A percentile compares a stretch with the other conserved stretches of the same genome.
Evolutionary conservation across 306 rosid genomes (phyloP).

Genomic region (Trifolium repens): DNA sequence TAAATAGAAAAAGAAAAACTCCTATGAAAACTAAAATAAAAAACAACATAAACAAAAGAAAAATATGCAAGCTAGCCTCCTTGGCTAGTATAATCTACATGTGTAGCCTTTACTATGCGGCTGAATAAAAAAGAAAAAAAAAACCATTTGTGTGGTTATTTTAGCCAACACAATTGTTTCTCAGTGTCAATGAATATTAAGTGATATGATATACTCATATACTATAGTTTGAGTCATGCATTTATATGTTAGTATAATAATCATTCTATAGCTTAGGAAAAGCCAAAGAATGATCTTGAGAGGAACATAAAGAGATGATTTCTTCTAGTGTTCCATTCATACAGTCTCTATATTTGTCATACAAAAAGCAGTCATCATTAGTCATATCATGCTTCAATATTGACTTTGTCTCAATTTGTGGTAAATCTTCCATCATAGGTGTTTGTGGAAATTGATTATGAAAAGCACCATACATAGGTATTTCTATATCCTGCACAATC

Average conservation of each 20-base stretch:
- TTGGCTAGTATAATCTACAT: constrained; percentile 46
- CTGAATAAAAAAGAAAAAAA: constrained; percentile 42
- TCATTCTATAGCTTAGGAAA: constrained; percentile 61
- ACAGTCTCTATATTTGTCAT: constrained; percentile 56
- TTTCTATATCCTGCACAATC: constrained; percentile 60
- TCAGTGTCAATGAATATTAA: constrained; percentile 59
- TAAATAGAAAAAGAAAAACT: constrained; percentile 10
- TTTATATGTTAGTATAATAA: constrained; percentile 35
- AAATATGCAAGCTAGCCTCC: constrained; percentile 45
- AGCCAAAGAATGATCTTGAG: constrained; percentile 59
- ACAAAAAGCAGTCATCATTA: constrained; percentile 56
- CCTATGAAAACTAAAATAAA: constrained; percentile 1
- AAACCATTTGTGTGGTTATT: constrained; percentile 57
- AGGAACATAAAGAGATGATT: constrained; percentile 72
- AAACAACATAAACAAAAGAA: constrained; percentile 14
- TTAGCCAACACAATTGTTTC: constrained; percentile 53
- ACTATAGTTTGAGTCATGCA: constrained; percentile 30
- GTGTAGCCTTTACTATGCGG: constrained; percentile 48
- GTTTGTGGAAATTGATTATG: constrained; percentile 67
- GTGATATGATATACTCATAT: constrained; percentile 23
- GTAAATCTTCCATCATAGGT: constrained; percentile 80
- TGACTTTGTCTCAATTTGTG: constrained; percentile 64
- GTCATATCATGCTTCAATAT: constrained; percentile 56
- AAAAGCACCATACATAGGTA: constrained; percentile 47
- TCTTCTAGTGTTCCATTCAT: constrained; percentile 87